Percentiles rank a stretch among this genome's conserved stretches.
Evolutionary conservation across 352 stramenopile genomes (phyloP).

Genomic region (Thalassiosira delicatula): DNA sequence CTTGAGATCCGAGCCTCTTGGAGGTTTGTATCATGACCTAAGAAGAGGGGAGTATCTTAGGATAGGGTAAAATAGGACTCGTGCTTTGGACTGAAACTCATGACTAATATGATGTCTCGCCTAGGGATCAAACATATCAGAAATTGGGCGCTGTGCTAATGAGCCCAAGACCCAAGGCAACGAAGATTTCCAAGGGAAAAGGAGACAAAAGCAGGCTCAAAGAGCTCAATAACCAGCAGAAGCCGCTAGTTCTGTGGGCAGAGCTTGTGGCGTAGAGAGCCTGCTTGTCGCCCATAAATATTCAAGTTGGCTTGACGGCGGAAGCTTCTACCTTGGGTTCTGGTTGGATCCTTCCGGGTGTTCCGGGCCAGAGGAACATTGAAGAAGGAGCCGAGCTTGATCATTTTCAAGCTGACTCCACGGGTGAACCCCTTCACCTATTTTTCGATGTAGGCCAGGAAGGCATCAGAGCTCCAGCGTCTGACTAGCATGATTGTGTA

Average conservation of each 20-base stretch:
- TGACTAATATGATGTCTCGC: too few species aligned
- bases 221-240: too few species aligned
- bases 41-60: too few species aligned
- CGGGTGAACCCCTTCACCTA: conserved; percentile 23
- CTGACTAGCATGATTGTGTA: conserved; percentile 34
- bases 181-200: too few species aligned
- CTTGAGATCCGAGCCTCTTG: too few species aligned
- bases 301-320: conserved; percentile 14
- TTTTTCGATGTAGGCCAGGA: conserved; percentile 29
- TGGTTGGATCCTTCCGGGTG: neutral
- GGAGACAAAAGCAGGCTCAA: too few species aligned
- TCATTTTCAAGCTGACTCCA: conserved; percentile 15
- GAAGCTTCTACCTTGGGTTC: neutral
- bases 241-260: conserved; percentile 5
- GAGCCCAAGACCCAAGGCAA: too few species aligned
- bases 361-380: conserved; percentile 2
- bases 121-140: too few species aligned
- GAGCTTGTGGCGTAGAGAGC: conserved; percentile 8
- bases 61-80: too few species aligned
- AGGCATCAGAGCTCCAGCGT: conserved; percentile 24
- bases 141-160: too few species aligned
- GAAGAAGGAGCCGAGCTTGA: conserved; percentile 8
- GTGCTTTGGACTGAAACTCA: too few species aligned
- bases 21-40: too few species aligned
- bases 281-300: conserved; percentile 7